phyloP scores from a whole-genome alignment of 1,284 basidiomycete genomes.

The Hemileia vastatrix region DNA sequence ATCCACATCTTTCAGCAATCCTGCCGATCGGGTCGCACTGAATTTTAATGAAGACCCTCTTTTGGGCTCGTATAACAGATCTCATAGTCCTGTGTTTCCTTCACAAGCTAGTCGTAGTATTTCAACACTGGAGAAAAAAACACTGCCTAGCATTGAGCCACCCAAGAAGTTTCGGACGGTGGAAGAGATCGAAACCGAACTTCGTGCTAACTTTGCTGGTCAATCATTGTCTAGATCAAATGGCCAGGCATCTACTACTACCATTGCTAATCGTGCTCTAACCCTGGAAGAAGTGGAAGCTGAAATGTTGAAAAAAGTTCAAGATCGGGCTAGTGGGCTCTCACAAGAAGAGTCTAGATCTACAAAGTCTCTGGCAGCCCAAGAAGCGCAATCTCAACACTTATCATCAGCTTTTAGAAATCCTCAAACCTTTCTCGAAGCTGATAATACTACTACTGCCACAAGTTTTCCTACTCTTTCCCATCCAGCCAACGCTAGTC shows the following conservation, averaged over 20 bases:
- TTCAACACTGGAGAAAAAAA: background rate
- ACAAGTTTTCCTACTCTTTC: conserved; percentile 8
- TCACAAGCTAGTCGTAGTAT: background rate
- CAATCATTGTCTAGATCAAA: too few relatives aligned
- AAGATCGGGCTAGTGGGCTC: background rate
- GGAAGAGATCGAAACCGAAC: conserved; percentile 46
- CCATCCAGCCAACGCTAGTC: conserved; percentile 19
- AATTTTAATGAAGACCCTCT: conserved; percentile 19
- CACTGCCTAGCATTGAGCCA: conserved; percentile 4
- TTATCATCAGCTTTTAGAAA: background rate
- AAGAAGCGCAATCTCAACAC: conserved; percentile 14
- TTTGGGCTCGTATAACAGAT: conserved; percentile 14
- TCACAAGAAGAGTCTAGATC: background rate
- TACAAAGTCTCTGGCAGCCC: conserved; percentile 8
- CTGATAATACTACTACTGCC: background rate
- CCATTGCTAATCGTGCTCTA: conserved; percentile 49
- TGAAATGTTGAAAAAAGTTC: conserved; percentile 55
- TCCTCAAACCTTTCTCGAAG: background rate
- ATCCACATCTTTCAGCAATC: background rate
- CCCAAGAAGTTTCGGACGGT: conserved; percentile 35
- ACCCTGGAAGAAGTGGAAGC: conserved; percentile 90
- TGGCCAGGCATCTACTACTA: conserved; percentile 34
- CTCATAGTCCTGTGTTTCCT: too few relatives aligned
- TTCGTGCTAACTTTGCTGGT: conserved; percentile 45
- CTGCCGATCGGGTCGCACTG: conserved; percentile 4